Evolutionary conservation across 2,329 filamentous ascomycete species (phyloP).

Genomic region (Mariannaea sp.): DNA sequence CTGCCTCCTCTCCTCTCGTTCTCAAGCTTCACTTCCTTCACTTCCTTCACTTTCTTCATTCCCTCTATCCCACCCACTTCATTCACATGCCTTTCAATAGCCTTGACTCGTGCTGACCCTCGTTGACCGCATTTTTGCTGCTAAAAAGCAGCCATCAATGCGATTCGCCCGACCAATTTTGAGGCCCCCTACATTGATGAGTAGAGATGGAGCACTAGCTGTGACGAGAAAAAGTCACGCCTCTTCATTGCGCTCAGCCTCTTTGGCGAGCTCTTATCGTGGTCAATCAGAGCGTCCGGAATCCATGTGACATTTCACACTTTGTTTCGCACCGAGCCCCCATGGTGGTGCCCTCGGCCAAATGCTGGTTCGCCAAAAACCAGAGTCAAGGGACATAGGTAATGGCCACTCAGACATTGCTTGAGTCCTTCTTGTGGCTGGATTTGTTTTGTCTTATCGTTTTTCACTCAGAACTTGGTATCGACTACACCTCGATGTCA

Average conservation of each 20-base stretch:
- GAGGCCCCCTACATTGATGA: constrained; percentile 20
- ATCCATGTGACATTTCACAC: constrained; percentile 19
- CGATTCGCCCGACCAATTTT: constrained; percentile 31
- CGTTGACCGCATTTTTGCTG: constrained; percentile 24
- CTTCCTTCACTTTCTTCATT: not conserved
- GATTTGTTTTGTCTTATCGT: too few relatives aligned
- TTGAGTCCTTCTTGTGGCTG: too few relatives aligned
- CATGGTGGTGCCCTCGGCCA: constrained; percentile 38
- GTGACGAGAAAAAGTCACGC: constrained; percentile 5
- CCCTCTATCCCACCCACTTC: constrained; percentile 1
- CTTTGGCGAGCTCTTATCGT: constrained; percentile 16
- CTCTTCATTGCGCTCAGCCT: constrained; percentile 23
- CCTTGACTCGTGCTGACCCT: not conserved
- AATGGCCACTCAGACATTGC: too few relatives aligned
- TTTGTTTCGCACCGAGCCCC: constrained; percentile 28
- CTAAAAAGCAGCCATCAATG: constrained; percentile 11
- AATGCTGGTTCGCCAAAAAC: constrained; percentile 30
- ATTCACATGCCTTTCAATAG: not conserved
- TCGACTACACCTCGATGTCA: too few relatives aligned
- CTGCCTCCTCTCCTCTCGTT: constrained; percentile 10
- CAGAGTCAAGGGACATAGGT: too few relatives aligned
- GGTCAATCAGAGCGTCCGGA: constrained; percentile 33
- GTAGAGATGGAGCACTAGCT: constrained; percentile 15
- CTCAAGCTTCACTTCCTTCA: not conserved
- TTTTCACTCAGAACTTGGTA: too few relatives aligned